Evolutionary conservation across 2,329 filamentous ascomycete genomes (phyloP).

Genomic region (Ophiocordyceps camponoti-leonardi): DNA sequence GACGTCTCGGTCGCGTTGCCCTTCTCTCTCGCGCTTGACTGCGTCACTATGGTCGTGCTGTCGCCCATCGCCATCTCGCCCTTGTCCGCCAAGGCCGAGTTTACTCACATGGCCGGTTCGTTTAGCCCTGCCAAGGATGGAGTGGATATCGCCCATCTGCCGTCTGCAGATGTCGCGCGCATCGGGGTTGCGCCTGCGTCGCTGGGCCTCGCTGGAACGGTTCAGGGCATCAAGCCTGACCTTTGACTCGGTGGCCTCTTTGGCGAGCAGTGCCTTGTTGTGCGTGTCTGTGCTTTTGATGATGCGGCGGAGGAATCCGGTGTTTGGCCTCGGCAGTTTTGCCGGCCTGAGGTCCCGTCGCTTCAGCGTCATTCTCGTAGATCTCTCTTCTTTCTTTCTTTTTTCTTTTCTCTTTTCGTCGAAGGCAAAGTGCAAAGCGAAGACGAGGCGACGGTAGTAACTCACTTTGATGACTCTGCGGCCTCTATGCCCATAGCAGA

Average conservation of each 20-base stretch:
- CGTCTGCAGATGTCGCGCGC: conserved; percentile 34
- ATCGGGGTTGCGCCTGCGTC: conserved; percentile 25
- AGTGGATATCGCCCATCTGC: conserved; percentile 43
- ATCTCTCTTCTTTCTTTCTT: too few relatives aligned
- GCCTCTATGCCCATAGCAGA: conserved; percentile 53
- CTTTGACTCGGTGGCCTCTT: conserved; percentile 64
- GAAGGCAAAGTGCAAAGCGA: neutral
- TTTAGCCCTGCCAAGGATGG: conserved; percentile 33
- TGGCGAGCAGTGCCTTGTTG: conserved; percentile 72
- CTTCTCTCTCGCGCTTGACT: conserved; percentile 5
- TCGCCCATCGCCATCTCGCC: neutral
- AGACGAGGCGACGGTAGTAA: neutral
- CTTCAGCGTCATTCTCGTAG: neutral
- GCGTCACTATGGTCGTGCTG: neutral
- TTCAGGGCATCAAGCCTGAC: conserved; percentile 50
- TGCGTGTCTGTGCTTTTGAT: conserved; percentile 78
- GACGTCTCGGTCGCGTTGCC: conserved; percentile 1
- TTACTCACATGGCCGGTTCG: conserved; percentile 7
- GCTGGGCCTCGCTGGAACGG: conserved; percentile 25
- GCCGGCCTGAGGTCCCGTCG: conserved; percentile 31
- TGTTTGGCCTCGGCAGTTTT: conserved; percentile 74
- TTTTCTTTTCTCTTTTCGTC: neutral
- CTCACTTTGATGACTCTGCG: neutral
- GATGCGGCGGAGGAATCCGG: conserved; percentile 71
- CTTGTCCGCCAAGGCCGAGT: too few relatives aligned